Evolutionary conservation across 139 green algal species (phyloP).

Genomic region (Diplosphaera chodatii): DNA sequence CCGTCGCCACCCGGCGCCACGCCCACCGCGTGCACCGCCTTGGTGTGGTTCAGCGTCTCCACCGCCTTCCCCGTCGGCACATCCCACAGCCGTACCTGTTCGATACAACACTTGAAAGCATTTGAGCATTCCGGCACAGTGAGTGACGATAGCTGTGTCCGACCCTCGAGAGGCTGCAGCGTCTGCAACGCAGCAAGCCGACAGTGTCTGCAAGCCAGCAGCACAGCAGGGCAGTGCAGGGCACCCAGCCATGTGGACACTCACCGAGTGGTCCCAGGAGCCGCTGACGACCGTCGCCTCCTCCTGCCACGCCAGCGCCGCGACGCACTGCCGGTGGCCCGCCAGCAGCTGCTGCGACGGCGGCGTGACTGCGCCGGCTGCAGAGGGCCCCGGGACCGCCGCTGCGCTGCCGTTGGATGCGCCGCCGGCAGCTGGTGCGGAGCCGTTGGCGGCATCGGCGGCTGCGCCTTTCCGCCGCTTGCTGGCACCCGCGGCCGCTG

Average conservation of each 20-base stretch:
- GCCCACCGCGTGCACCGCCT: constrained; percentile 60
- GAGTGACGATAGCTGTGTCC: too few relatives aligned
- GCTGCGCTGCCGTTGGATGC: not conserved
- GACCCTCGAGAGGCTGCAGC: too few relatives aligned
- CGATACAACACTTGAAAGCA: not conserved
- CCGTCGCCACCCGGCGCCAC: constrained; percentile 3
- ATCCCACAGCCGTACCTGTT: constrained; percentile 65
- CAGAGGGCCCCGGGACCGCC: not conserved
- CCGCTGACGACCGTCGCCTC: constrained; percentile 43
- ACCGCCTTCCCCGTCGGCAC: constrained; percentile 27
- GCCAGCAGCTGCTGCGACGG: constrained; percentile 22
- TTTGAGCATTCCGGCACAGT: too few relatives aligned
- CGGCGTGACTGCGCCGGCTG: constrained; percentile 17
- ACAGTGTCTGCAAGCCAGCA: not conserved
- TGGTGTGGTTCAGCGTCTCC: constrained; percentile 62
- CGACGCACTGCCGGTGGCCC: constrained; percentile 70
- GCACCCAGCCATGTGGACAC: not conserved
- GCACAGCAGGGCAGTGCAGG: not conserved
- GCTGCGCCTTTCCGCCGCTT: constrained; percentile 10
- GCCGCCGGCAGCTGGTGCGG: not conserved
- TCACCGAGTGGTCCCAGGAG: constrained; percentile 76
- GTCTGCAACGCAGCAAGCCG: too few relatives aligned
- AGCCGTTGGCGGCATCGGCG: not conserved
- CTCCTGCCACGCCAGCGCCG: constrained; percentile 46
- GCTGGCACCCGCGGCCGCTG: not conserved